These are phyloP conservation scores for Aspergillus carbonarius DNA, from an alignment of 2,329 filamentous ascomycete species.

Conservation along the genomic window DNA sequence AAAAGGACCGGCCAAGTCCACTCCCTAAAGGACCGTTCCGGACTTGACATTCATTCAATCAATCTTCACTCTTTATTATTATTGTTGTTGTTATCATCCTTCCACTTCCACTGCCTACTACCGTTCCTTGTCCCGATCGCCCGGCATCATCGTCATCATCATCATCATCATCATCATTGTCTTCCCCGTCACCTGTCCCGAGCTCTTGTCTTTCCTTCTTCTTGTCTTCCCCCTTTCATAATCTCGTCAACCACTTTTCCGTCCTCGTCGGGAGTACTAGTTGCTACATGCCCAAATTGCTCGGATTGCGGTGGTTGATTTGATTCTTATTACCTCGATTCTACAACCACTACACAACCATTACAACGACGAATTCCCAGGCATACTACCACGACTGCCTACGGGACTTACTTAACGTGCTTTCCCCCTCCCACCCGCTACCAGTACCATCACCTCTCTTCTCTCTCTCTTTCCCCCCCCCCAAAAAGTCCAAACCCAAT, in stretches of 20 bases:
- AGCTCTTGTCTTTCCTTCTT: no score
- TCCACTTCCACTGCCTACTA: neutral
- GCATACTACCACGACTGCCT: neutral
- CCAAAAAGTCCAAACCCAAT: constrained; percentile 13
- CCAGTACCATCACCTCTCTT: constrained; percentile 6
- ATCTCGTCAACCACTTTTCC: no score
- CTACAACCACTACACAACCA: neutral
- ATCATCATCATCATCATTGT: neutral
- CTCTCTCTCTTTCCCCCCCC: constrained; percentile 15
- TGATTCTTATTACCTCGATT: neutral
- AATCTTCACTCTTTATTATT: constrained; percentile 1
- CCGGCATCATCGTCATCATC: neutral
- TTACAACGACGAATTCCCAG: neutral
- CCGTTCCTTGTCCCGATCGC: neutral
- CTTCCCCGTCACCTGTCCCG: neutral
- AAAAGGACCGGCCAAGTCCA: constrained; percentile 1
- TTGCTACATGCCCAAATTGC: neutral
- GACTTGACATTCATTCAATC: constrained; percentile 8
- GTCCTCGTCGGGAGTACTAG: no score
- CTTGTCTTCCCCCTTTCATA: no score
- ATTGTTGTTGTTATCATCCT: neutral
- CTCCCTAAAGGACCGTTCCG: constrained; percentile 11
- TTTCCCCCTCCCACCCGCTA: constrained; percentile 1
- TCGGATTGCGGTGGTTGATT: neutral
- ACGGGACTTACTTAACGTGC: constrained; percentile 1